Evolutionary conservation across 495 filamentous ascomycete genomes (phyloP).

Genomic region (Xylaria palmicola): DNA sequence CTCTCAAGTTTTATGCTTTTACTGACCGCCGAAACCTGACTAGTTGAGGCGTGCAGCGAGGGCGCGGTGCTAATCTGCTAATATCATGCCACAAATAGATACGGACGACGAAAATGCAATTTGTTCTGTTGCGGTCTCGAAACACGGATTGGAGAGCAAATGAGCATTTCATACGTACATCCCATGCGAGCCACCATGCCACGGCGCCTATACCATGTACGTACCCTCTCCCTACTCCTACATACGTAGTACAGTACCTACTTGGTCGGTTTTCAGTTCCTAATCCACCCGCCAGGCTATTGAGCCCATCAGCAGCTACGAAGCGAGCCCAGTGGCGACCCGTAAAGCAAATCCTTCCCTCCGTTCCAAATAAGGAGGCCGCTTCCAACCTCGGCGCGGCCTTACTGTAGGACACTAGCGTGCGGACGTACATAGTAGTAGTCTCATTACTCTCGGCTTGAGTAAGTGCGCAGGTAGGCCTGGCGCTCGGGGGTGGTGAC

Average conservation of each 20-base stretch:
- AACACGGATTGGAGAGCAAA: conserved; percentile 3
- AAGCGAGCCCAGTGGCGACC: conserved; percentile 6
- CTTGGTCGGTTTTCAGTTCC: too few relatives aligned
- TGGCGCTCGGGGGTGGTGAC: background rate
- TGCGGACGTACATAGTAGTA: background rate
- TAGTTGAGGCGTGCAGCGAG: conserved; percentile 1
- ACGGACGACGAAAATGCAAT: background rate
- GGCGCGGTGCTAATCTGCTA: too few relatives aligned
- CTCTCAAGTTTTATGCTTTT: background rate
- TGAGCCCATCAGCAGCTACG: background rate
- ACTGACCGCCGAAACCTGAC: background rate
- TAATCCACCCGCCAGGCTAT: background rate
- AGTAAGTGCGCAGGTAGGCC: background rate
- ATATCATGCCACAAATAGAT: conserved; percentile 10
- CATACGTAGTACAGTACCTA: too few relatives aligned
- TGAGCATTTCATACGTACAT: conserved; percentile 2
- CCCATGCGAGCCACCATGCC: conserved; percentile 1
- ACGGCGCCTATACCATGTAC: background rate
- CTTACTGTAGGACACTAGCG: background rate
- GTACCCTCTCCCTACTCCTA: background rate
- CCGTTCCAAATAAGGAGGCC: conserved; percentile 6
- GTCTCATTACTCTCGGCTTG: too few relatives aligned
- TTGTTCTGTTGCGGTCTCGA: conserved; percentile 6
- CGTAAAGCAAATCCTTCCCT: conserved; percentile 5
- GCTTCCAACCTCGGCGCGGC: background rate